Conservation (phyloP, 768 basidiomycete genomes). For the Strobilomyces echinocephalus region DNA sequence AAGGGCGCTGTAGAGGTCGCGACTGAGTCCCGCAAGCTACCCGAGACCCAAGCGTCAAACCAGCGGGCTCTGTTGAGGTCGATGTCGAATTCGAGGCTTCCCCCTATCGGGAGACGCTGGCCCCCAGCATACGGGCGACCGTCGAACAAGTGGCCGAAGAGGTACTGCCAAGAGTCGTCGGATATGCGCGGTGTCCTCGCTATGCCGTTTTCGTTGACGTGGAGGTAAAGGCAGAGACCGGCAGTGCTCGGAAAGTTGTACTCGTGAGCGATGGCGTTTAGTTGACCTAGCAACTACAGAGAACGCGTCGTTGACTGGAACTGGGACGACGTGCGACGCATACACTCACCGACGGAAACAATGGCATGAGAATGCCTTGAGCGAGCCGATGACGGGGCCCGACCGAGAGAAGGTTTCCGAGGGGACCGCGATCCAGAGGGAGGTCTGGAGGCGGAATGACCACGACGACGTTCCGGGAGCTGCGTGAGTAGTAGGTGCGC, state of each 20-base stretch:
- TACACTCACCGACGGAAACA: conserved; percentile 60
- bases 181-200: conserved; percentile 66
- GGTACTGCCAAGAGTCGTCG: conserved; percentile 69
- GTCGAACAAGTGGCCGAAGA: conserved; percentile 64
- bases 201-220: conserved; percentile 52
- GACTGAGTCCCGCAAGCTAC: conserved; percentile 45
- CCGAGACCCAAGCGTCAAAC: conserved; percentile 67
- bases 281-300: conserved; percentile 66
- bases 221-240: conserved; percentile 78
- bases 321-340: neutral
- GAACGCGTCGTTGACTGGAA: neutral
- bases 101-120: conserved; percentile 57
- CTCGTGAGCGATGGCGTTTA: conserved; percentile 74
- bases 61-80: conserved; percentile 72
- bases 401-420: conserved; percentile 53
- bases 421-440: conserved; percentile 51
- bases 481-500: conserved; percentile 32
- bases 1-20: conserved; percentile 38
- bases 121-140: conserved; percentile 30
- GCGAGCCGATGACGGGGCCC: conserved; percentile 58
- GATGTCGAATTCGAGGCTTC: conserved; percentile 83
- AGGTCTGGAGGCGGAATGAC: conserved; percentile 62
- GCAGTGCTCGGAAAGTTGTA: conserved; percentile 74
- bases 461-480: conserved; percentile 54
- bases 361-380: conserved; percentile 69